Conservation (phyloP, 2,329 filamentous ascomycete genomes). For the Botrytis pseudocinerea region DNA sequence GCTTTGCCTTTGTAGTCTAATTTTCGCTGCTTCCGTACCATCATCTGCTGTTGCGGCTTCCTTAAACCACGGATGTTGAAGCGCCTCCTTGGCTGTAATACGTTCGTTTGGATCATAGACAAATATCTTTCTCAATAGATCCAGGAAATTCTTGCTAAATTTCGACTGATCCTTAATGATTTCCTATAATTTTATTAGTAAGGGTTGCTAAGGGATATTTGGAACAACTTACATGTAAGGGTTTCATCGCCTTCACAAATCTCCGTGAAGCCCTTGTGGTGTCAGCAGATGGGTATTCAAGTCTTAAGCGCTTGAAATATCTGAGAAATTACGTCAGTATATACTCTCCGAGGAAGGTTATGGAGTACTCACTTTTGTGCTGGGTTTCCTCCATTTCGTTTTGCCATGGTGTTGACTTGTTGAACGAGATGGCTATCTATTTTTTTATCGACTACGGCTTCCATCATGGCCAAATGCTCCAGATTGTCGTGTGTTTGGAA, state of each 20-base stretch:
- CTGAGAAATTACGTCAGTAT: constrained; percentile 46
- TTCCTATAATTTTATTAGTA: constrained; percentile 50
- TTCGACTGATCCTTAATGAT: constrained; percentile 61
- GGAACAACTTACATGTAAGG: constrained; percentile 54
- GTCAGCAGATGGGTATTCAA: constrained; percentile 65
- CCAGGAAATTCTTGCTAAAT: constrained; percentile 63
- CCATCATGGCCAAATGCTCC: constrained; percentile 76
- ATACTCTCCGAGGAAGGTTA: background rate
- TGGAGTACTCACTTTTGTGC: constrained; percentile 61
- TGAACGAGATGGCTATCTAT: constrained; percentile 62
- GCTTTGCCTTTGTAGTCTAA: constrained; percentile 45
- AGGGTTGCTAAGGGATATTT: background rate
- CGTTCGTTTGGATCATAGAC: constrained; percentile 65
- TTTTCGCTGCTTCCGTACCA: constrained; percentile 67
- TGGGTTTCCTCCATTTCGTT: constrained; percentile 57
- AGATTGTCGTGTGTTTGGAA: constrained; percentile 74
- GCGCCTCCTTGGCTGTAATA: constrained; percentile 65
- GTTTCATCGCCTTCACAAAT: constrained; percentile 74
- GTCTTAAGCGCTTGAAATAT: constrained; percentile 65
- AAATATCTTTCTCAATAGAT: constrained; percentile 66
- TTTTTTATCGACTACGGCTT: constrained; percentile 60
- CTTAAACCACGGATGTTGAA: constrained; percentile 69
- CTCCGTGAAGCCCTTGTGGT: constrained; percentile 64
- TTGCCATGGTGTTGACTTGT: constrained; percentile 56
- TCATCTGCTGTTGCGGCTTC: constrained; percentile 64